Base-by-base conservation (phyloP, 1,139 yeast genomes). In the Williopsis jadinii region DNA sequence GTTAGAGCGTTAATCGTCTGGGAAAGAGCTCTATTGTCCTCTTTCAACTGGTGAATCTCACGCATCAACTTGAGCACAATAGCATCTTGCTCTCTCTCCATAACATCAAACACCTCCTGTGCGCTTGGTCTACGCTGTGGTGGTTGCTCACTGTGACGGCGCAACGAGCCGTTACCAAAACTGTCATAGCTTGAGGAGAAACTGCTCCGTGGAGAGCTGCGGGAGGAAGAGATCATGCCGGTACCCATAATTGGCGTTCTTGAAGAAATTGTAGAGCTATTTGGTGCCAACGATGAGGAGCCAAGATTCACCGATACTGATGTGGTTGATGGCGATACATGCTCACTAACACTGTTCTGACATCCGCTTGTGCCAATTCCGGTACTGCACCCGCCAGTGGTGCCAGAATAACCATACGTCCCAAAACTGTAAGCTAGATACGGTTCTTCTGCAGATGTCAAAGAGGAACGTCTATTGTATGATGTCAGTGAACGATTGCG, bases 81-180 rank as follows among this genome's bases (percentile, higher is more conserved):
- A 3, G 80, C 82, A 51, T 80, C 86, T 54, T 80, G 85, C 54
- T 80, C 85, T 43, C 77, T 69, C 54, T 80, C 86, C 84, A 80
- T 77, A 42, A 72, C 63, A 55, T 78, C 81, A 37, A 79, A 71
- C 32, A 75, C 67, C 46, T 74, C 75, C 37, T 73, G 80, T 28
- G 62, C 62, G 28, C 60, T 56, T 26, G 59, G 54, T 34, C 50
- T 48, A 34, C 54, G 49, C 15, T 36, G 36, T 10, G 41, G 12
- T 5, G 9, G 30, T 19, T 19, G 42, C 35, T 52, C 55, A 32
- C 52, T 47, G 35, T 46, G 46, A 27, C 54, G 50, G 40, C 54
- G 47, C 15, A 40, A 34, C 26, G 37, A 35, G 3, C 46, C 31
- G 3, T 41, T 33, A 32, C 39, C 31, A n/a, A 34, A 30, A 11